Percentiles rank a stretch among this genome's conserved stretches.
Evolutionary conservation across 78 protist genomes (phyloP).

Genomic region (Blattamonas nauphoetae): DNA sequence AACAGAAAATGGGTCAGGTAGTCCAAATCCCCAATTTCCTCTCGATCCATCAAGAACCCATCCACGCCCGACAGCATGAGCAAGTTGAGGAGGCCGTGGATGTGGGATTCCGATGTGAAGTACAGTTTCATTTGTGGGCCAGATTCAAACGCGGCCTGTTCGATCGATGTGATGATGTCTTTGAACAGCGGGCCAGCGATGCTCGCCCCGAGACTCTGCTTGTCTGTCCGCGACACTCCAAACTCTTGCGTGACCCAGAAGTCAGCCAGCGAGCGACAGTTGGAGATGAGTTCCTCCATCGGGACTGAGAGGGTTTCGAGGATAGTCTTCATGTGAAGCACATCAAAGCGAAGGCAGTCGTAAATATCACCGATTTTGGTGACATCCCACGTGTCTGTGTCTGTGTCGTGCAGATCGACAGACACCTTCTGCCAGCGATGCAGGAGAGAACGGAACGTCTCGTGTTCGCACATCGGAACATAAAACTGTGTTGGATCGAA

Average conservation of each 20-base stretch:
- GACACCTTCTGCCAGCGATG: not conserved
- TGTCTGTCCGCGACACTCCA: not conserved
- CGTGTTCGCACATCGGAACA: slow-evolving; percentile 10
- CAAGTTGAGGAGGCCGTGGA: slow-evolving; percentile 43
- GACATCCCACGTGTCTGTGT: not conserved
- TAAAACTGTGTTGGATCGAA: not conserved
- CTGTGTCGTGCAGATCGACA: not conserved
- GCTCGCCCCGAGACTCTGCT: not conserved
- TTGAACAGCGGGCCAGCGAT: slow-evolving; percentile 1
- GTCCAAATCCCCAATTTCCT: slow-evolving; percentile 17
- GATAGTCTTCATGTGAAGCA: not conserved
- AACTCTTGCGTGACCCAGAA: not conserved
- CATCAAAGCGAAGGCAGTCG: not conserved
- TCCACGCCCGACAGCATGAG: not conserved
- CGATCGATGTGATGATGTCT: not conserved
- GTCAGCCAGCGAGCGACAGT: not conserved
- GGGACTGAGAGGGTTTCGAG: not conserved
- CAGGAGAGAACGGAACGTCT: not conserved
- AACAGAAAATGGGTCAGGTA: slow-evolving; percentile 50
- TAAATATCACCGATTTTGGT: slow-evolving; percentile 1
- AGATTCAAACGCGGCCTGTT: not conserved
- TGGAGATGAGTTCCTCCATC: not conserved
- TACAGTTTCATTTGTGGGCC: slow-evolving; percentile 16
- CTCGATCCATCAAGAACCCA: not conserved
- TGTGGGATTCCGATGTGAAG: slow-evolving; percentile 60